A percentile compares a stretch with the other conserved stretches of the same genome.
Conservation (phyloP, 179 eudicot genomes). For the Heliamphora pulchella region DNA sequence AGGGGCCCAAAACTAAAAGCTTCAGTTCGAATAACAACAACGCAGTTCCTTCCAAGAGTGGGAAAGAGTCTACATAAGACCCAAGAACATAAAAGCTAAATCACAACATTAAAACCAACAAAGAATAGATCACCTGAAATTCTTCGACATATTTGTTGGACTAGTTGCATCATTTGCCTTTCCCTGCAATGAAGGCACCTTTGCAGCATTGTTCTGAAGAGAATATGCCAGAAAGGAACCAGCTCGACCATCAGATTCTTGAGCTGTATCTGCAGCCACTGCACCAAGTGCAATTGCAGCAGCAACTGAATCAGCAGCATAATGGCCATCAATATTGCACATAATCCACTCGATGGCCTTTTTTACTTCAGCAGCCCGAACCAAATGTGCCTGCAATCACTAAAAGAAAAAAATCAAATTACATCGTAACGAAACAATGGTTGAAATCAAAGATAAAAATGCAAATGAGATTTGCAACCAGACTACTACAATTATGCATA, state of each 20-base stretch:
- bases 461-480: neutral
- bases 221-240: conserved; percentile 38
- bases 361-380: conserved; percentile 86
- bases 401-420: conserved; percentile 47
- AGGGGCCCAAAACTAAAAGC: neutral
- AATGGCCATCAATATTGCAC: conserved; percentile 77
- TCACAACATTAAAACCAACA: conserved; percentile 8
- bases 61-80: neutral
- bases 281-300: conserved; percentile 94
- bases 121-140: conserved; percentile 60
- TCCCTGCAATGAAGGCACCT: conserved; percentile 37
- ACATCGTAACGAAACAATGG: conserved; percentile 22
- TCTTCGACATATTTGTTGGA: conserved; percentile 63
- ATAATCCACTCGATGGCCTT: conserved; percentile 89
- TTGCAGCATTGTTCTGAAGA: conserved; percentile 43
- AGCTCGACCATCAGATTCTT: conserved; percentile 45
- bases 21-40: neutral
- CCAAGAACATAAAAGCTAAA: neutral
- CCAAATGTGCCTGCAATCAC: conserved; percentile 80
- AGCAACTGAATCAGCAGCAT: conserved; percentile 96
- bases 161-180: conserved; percentile 54
- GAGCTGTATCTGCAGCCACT: conserved; percentile 52
- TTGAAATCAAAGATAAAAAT: neutral
- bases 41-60: conserved; percentile 6
- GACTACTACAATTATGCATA: neutral